phyloP scores from a whole-genome alignment of 129 eudicot genomes.

The Arctium minus region DNA sequence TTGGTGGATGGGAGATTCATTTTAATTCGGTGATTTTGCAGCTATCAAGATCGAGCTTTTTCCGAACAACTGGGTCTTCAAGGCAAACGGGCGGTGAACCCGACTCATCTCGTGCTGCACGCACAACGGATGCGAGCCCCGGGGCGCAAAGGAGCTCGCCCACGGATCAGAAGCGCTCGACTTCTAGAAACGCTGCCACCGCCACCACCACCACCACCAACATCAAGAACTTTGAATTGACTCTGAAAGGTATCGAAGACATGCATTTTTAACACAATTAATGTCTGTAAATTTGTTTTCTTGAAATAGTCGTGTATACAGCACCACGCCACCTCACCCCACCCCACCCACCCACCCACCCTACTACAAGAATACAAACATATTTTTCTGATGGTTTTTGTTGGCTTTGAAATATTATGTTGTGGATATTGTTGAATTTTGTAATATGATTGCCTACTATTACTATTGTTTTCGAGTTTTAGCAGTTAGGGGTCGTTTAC shows the following conservation, averaged over 20 bases:
- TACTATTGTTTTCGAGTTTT: background rate
- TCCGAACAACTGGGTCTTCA: constrained; percentile 56
- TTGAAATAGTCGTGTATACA: background rate
- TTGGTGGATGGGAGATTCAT: background rate
- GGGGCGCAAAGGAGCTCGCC: constrained; percentile 60
- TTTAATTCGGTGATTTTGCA: constrained; percentile 27
- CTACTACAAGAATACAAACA: background rate
- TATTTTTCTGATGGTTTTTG: background rate
- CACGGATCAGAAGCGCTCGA: constrained; percentile 43
- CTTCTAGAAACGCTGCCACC: constrained; percentile 44
- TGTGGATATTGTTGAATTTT: background rate
- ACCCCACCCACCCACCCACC: background rate
- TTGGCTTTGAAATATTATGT: background rate
- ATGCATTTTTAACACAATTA: constrained; percentile 35
- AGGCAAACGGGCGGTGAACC: constrained; percentile 48
- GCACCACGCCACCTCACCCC: background rate
- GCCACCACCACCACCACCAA: constrained; percentile 31
- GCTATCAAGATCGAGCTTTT: constrained; percentile 43
- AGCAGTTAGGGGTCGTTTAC: background rate
- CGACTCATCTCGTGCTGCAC: constrained; percentile 39
- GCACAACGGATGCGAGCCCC: constrained; percentile 48
- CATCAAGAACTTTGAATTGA: constrained; percentile 54
- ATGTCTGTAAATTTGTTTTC: constrained; percentile 15
- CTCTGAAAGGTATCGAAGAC: constrained; percentile 69
- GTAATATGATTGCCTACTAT: constrained; percentile 4